Conservation (phyloP, 257 asterid genomes). For the Fraxinus americana region DNA sequence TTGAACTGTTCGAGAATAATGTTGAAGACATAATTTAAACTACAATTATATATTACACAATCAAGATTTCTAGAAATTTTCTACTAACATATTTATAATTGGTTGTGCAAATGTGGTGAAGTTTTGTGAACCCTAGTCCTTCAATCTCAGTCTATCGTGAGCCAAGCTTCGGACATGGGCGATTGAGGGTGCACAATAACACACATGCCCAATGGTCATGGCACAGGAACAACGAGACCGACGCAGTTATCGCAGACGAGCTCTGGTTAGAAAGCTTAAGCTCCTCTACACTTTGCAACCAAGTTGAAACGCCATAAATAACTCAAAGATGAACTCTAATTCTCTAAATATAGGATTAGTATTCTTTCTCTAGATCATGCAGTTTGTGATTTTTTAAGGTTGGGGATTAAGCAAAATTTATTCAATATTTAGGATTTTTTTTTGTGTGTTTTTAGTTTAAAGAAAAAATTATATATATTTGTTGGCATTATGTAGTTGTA, state of each 20-base stretch:
- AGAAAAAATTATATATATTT: no score
- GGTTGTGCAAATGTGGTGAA: slow-evolving; percentile 5
- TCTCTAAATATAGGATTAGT: background rate
- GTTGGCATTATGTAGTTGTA: no score
- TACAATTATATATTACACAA: no score
- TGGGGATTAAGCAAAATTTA: no score
- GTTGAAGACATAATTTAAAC: no score
- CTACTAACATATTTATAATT: background rate
- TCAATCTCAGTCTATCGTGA: slow-evolving; percentile 56
- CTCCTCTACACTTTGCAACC: slow-evolving; percentile 38
- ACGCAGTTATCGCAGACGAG: slow-evolving; percentile 43
- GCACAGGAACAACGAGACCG: slow-evolving; percentile 64
- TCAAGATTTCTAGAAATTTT: background rate
- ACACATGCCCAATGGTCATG: slow-evolving; percentile 86
- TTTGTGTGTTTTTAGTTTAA: no score
- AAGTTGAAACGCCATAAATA: background rate
- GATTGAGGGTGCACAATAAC: slow-evolving; percentile 53
- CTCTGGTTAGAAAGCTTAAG: slow-evolving; percentile 62
- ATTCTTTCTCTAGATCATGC: background rate
- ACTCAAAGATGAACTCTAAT: slow-evolving; percentile 32
- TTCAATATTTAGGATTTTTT: no score
- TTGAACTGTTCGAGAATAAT: no score
- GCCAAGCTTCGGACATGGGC: slow-evolving; percentile 85
- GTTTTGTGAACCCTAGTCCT: slow-evolving; percentile 63
- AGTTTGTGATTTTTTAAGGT: background rate